A percentile compares a stretch with the other conserved stretches of the same genome.
Evolutionary conservation across 2,329 filamentous ascomycete genomes (phyloP).

Genomic region (Amesomyces nigricolor): DNA sequence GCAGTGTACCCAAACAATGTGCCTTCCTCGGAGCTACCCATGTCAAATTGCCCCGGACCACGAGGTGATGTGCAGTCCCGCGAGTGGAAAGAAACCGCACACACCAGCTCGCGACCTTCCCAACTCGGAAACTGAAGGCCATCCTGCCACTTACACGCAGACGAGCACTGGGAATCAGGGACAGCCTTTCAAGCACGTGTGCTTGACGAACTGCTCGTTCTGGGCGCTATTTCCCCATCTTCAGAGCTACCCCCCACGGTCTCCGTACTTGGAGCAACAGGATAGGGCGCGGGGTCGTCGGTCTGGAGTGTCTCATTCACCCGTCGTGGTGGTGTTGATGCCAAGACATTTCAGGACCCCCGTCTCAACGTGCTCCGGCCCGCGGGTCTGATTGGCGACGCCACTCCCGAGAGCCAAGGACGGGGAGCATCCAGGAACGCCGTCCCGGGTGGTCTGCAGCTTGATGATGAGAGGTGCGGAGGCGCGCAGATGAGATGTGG

Average conservation of each 20-base stretch:
- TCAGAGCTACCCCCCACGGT: background rate
- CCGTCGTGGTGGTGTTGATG: background rate
- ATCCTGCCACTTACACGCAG: background rate
- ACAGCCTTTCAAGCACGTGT: constrained; percentile 16
- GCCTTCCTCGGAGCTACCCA: constrained; percentile 6
- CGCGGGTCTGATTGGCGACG: constrained; percentile 20
- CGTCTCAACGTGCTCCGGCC: constrained; percentile 18
- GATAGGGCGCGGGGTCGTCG: background rate
- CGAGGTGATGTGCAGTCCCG: constrained; percentile 1
- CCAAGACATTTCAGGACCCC: constrained; percentile 8
- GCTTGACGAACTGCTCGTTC: background rate
- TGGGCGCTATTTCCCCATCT: background rate
- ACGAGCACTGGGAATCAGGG: constrained; percentile 13
- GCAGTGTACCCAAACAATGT: constrained; percentile 6
- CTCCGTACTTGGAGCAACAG: background rate
- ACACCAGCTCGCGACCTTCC: constrained; percentile 3
- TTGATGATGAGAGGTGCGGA: background rate
- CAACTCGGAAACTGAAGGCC: background rate
- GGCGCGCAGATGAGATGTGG: background rate
- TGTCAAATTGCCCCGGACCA: background rate
- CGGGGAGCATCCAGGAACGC: constrained; percentile 13
- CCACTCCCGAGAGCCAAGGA: constrained; percentile 5
- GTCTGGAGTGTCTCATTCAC: background rate
- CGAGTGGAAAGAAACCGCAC: background rate
- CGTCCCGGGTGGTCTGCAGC: background rate